Conservation (phyloP, 345 rosid species). For the Populus euphratica region DNA sequence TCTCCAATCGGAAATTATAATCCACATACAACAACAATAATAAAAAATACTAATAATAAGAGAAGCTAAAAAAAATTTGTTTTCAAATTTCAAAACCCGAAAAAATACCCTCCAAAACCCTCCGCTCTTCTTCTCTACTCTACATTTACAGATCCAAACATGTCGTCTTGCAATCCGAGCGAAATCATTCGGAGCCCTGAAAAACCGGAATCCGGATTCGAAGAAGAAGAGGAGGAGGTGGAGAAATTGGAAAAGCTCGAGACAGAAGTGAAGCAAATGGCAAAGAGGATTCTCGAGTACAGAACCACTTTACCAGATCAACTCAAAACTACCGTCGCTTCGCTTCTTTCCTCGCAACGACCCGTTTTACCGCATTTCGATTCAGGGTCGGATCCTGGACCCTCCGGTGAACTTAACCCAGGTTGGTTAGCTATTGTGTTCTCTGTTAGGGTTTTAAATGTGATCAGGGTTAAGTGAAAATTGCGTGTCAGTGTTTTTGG, state of each 20-base stretch:
- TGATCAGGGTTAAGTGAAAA: not conserved
- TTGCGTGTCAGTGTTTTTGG: not conserved
- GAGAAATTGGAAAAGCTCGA: slow-evolving; percentile 55
- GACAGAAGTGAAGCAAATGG: slow-evolving; percentile 58
- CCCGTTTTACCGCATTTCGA: slow-evolving; percentile 25
- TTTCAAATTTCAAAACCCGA: slow-evolving; percentile 18
- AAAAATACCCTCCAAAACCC: slow-evolving; percentile 18
- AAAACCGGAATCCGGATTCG: slow-evolving; percentile 7
- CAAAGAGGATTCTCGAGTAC: slow-evolving; percentile 53
- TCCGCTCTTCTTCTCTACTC: not conserved
- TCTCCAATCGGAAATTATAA: not conserved
- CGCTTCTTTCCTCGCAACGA: slow-evolving; percentile 44
- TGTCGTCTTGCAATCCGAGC: slow-evolving; percentile 15
- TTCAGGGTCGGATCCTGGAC: slow-evolving; percentile 37
- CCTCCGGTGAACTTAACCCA: slow-evolving; percentile 26
- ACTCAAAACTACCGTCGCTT: slow-evolving; percentile 46
- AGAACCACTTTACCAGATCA: slow-evolving; percentile 63
- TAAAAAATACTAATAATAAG: not conserved
- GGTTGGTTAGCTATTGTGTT: slow-evolving; percentile 20
- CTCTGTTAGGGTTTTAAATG: slow-evolving; percentile 25
- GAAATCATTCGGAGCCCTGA: not conserved
- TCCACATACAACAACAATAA: not conserved
- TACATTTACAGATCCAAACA: slow-evolving; percentile 18
- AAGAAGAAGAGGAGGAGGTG: slow-evolving; percentile 16
- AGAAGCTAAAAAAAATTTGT: not conserved